Evolutionary conservation across 2,329 filamentous ascomycete species (phyloP).

Genomic region (Chalara sp.): DNA sequence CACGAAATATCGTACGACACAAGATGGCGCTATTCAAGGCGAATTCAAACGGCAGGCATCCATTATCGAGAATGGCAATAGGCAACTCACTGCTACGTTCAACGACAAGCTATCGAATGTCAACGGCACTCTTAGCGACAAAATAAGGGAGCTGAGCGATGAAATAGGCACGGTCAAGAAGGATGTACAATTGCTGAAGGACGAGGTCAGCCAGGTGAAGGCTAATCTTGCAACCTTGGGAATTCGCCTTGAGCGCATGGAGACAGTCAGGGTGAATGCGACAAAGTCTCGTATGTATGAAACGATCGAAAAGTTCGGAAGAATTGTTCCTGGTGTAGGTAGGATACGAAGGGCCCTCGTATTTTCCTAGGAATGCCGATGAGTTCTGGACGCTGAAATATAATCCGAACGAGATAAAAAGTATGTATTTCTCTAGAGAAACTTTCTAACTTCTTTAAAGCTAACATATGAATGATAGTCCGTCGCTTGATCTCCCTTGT

Average conservation of each 20-base stretch:
- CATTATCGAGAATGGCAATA: background rate
- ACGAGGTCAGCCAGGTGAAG: no score
- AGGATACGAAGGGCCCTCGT: background rate
- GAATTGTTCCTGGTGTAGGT: background rate
- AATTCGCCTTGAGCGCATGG: background rate
- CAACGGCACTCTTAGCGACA: background rate
- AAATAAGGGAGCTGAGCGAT: background rate
- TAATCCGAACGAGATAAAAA: background rate
- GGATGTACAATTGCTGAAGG: no score
- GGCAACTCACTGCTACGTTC: background rate
- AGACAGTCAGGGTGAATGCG: background rate
- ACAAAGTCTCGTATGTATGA: background rate
- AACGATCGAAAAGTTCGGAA: background rate
- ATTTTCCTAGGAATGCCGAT: background rate
- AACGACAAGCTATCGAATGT: background rate
- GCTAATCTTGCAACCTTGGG: background rate
- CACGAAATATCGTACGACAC: background rate
- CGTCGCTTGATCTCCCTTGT: background rate
- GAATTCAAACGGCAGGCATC: background rate
- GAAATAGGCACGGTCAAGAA: no score
- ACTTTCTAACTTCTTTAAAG: background rate
- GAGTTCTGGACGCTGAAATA: background rate
- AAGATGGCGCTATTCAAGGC: background rate
- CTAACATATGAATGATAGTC: background rate
- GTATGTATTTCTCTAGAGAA: background rate